Evolutionary conservation across 2,329 filamentous ascomycete species (phyloP).

Genomic region (Aspergillus sergii): DNA sequence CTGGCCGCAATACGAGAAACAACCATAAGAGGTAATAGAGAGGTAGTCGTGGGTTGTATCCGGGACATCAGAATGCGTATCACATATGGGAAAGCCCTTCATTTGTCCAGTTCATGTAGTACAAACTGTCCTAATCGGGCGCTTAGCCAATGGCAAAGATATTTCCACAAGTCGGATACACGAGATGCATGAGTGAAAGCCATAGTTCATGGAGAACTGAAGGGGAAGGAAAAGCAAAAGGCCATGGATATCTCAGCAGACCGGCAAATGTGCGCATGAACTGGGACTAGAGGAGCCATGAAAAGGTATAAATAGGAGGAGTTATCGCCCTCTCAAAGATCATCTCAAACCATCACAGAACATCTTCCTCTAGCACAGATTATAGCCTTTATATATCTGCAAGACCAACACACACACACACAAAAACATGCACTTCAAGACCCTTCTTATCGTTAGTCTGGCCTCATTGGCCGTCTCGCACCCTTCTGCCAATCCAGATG

Average conservation of each 20-base stretch:
- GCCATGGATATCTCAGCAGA: neutral
- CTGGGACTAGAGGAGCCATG: neutral
- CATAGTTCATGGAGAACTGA: neutral
- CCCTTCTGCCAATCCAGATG: neutral
- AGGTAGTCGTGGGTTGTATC: neutral
- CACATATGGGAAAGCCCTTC: too few relatives aligned
- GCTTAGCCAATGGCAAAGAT: neutral
- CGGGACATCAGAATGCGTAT: neutral
- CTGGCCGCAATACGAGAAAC: neutral
- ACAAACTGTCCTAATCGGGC: neutral
- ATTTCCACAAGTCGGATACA: neutral
- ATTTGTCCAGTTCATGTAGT: neutral
- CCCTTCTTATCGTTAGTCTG: neutral
- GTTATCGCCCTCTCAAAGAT: neutral
- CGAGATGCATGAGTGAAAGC: neutral
- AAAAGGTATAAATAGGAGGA: neutral
- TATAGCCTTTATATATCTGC: too few relatives aligned
- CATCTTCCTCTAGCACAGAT: neutral
- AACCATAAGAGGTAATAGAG: neutral
- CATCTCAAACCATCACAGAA: neutral
- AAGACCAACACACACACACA: neutral
- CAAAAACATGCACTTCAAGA: neutral
- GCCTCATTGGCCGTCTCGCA: conserved; percentile 1
- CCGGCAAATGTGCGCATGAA: neutral
- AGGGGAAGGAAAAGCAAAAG: neutral